Evolutionary conservation across 2,329 filamentous ascomycete genomes (phyloP), one percentile per base, ranked within the genome.

Genomic region (Xylaria sp.): DNA sequence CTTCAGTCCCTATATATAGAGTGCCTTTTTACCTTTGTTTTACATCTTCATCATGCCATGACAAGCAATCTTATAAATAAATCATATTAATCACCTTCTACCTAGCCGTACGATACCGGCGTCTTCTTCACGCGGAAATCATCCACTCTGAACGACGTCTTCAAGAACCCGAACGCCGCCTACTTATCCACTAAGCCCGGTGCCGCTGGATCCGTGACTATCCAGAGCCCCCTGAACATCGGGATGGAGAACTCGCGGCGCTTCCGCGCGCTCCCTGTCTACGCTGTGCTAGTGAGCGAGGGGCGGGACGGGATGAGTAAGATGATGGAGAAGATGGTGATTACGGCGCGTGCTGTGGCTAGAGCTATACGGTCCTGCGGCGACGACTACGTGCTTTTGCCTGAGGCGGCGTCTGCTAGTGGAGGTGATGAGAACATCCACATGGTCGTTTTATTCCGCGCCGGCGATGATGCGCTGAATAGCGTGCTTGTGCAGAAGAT

Each of bases 231-330:
- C 0, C 80, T 96, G 15, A 94, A 97, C 76, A 87, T 95, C 60
- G 92, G 93, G 19, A 81, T 97, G 19, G 94, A 97, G 71, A 97
- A 97, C 77, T 97, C 93, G 1, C 87, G 94, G 40, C 89, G 94
- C 5, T 96, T 97, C 80, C 87, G 94, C 56, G 94, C 94, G 0
- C 80, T 97, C n/a, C 94, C 94, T 0, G 90, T 92, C 8, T 97
- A 97, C 73, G 89, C 92, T 11, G 90, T 89, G 0, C 83, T 97
- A 2, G 75, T 89, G 19, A 89, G 90, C 49, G 90, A 95, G 70
- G 94, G 94, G 0, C 81, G 82, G 1, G 74, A 82, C 0, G 93
- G 92, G 0, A 86, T 96, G 67, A 80, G 82, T 0, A 79, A 82
- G 1, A 89, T 97, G 78, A 79, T 97, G 4, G 82, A 85, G 64